Conservation (phyloP, 2,329 filamentous ascomycete species). For the Monilinia vaccinii-corymbosi region DNA sequence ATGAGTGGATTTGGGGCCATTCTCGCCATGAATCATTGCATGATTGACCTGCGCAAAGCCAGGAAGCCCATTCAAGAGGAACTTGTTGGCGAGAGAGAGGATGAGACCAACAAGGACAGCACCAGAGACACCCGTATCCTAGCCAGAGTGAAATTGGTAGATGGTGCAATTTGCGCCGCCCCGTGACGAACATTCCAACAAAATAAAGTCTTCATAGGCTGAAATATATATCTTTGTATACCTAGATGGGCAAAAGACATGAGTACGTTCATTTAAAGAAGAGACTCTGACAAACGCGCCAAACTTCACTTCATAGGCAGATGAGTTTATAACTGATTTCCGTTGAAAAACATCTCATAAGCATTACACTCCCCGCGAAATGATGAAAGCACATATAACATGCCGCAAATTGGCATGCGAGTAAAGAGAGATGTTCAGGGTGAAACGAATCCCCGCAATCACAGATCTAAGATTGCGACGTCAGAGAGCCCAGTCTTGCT, state of each 20-base stretch:
- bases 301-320: neutral
- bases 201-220: too few species aligned
- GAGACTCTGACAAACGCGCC: neutral
- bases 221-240: too few species aligned
- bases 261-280: neutral
- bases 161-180: too few species aligned
- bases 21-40: too few species aligned
- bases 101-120: too few species aligned
- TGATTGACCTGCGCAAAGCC: too few species aligned
- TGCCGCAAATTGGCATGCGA: neutral
- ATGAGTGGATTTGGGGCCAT: too few species aligned
- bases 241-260: neutral
- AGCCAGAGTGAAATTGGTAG: too few species aligned
- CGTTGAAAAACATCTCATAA: neutral
- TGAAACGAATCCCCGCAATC: conserved; percentile 54
- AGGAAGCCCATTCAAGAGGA: too few species aligned
- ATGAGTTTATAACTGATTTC: neutral
- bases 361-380: neutral
- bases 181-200: too few species aligned
- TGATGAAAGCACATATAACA: neutral
- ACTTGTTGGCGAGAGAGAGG: too few species aligned
- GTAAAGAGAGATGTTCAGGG: conserved; percentile 29
- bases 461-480: conserved; percentile 36
- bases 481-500: conserved; percentile 49
- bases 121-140: too few species aligned